Conservation (phyloP, 2,329 filamentous ascomycete genomes). For the Cercospora nicotianae region DNA sequence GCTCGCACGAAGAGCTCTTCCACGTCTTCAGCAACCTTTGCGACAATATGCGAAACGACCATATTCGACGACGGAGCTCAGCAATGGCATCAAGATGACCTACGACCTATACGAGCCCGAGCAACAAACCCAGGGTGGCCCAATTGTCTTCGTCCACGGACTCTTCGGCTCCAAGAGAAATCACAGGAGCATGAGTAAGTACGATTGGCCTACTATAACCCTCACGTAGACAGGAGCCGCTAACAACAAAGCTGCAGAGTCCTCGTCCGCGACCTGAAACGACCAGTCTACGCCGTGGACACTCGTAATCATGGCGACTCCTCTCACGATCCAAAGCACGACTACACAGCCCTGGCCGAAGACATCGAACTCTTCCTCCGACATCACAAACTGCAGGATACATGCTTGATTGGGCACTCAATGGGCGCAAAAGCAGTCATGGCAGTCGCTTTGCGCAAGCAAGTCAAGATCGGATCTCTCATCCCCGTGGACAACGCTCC, state of each 20-base stretch:
- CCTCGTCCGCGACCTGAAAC: slow-evolving; percentile 75
- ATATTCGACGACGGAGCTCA: slow-evolving; percentile 35
- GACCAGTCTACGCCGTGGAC: slow-evolving; percentile 82
- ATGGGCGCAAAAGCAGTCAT: slow-evolving; percentile 97
- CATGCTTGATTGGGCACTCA: slow-evolving; percentile 86
- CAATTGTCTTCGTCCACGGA: slow-evolving; percentile 87
- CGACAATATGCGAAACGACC: slow-evolving; percentile 23
- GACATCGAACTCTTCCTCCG: slow-evolving; percentile 79
- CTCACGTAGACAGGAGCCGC: too few species aligned
- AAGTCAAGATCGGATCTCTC: slow-evolving; percentile 66
- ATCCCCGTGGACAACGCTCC: slow-evolving; percentile 92
- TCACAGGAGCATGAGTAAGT: slow-evolving; percentile 94
- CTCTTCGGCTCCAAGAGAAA: slow-evolving; percentile 96
- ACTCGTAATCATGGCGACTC: slow-evolving; percentile 92
- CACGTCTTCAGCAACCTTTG: slow-evolving; percentile 26
- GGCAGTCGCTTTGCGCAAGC: slow-evolving; percentile 73
- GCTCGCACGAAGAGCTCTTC: slow-evolving; percentile 27
- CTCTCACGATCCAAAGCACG: slow-evolving; percentile 71
- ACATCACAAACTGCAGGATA: slow-evolving; percentile 66
- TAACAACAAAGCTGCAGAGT: slow-evolving; percentile 54
- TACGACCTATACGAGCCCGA: slow-evolving; percentile 67
- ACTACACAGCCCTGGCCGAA: slow-evolving; percentile 78
- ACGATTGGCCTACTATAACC: slow-evolving; percentile 41
- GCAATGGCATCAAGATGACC: slow-evolving; percentile 50
- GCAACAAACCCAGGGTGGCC: slow-evolving; percentile 46